A percentile compares a stretch with the other conserved stretches of the same genome.
Evolutionary conservation across 75 land plant genomes (phyloP).

Genomic region (Sequoiadendron giganteum): DNA sequence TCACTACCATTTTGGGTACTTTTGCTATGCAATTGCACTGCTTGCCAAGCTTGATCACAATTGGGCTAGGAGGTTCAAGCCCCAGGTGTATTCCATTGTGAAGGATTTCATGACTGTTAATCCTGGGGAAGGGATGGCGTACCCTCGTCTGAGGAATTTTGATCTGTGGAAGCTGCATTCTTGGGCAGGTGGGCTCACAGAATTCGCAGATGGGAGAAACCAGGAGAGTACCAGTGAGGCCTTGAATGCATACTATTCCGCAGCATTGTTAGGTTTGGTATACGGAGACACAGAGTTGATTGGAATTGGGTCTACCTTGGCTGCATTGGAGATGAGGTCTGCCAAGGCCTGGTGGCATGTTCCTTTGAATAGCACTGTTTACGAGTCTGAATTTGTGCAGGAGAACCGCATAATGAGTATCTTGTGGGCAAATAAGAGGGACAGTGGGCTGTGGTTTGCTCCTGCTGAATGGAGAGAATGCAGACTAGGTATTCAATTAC

Average conservation of each 20-base stretch:
- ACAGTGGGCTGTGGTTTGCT: conserved; percentile 91
- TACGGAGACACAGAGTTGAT: conserved; percentile 63
- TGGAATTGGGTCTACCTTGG: conserved; percentile 58
- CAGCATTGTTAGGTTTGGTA: conserved; percentile 73
- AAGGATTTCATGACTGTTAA: conserved; percentile 76
- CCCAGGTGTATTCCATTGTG: conserved; percentile 73
- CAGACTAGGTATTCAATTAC: conserved; percentile 82
- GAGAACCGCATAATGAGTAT: conserved; percentile 79
- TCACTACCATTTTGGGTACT: conserved; percentile 90
- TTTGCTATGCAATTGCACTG: conserved; percentile 81
- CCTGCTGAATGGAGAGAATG: conserved; percentile 78
- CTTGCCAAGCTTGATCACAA: conserved; percentile 73
- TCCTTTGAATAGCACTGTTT: conserved; percentile 41
- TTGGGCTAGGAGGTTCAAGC: conserved; percentile 68
- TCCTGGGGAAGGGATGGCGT: conserved; percentile 18
- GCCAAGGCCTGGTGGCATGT: conserved; percentile 88
- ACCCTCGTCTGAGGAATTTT: conserved; percentile 73
- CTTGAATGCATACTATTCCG: conserved; percentile 87
- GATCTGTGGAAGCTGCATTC: conserved; percentile 90
- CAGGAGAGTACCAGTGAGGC: conserved; percentile 99
- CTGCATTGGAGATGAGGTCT: conserved; percentile 63
- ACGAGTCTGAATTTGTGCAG: conserved; percentile 57
- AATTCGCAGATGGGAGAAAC: conserved; percentile 90
- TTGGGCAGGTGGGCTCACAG: conserved; percentile 94
- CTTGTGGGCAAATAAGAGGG: conserved; percentile 93